Conservation (phyloP, 352 stramenopile species). For the Pythium phragmiticola region DNA sequence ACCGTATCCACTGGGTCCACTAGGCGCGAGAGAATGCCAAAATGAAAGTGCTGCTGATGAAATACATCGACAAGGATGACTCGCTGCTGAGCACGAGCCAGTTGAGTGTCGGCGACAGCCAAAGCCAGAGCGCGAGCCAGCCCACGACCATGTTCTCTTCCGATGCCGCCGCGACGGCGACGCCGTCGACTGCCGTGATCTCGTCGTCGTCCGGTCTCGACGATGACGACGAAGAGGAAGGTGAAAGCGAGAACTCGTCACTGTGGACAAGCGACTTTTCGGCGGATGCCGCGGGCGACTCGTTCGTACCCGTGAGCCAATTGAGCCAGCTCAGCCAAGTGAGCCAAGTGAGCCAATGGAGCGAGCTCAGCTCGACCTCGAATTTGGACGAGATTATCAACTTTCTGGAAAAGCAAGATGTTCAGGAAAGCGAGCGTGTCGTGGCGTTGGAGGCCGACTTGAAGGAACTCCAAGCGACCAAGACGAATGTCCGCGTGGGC, state of each 20-base stretch:
- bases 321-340: constrained; percentile 71
- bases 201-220: constrained; percentile 29
- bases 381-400: constrained; percentile 86
- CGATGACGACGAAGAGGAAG: constrained; percentile 12
- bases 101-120: constrained; percentile 44
- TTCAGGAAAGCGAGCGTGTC: constrained; percentile 57
- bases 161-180: constrained; percentile 2
- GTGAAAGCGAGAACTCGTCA: constrained; percentile 42
- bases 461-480: constrained; percentile 51
- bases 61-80: constrained; percentile 86
- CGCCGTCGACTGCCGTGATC: constrained; percentile 31
- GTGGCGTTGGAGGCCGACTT: constrained; percentile 57
- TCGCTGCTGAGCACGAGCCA: constrained; percentile 76
- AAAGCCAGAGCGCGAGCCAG: constrained; percentile 14
- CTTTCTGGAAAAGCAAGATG: constrained; percentile 80
- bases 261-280: constrained; percentile 62
- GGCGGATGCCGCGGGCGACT: constrained; percentile 25
- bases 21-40: constrained; percentile 83
- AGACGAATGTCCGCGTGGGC: constrained; percentile 67
- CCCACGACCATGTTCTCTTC: constrained; percentile 3
- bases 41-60: constrained; percentile 85
- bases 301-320: constrained; percentile 34
- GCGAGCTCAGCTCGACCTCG: constrained; percentile 78
- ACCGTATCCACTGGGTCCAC: neutral
- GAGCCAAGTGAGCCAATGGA: constrained; percentile 77